Conservation (phyloP, 495 filamentous ascomycete genomes). For the Podospora pseudopauciseta region DNA sequence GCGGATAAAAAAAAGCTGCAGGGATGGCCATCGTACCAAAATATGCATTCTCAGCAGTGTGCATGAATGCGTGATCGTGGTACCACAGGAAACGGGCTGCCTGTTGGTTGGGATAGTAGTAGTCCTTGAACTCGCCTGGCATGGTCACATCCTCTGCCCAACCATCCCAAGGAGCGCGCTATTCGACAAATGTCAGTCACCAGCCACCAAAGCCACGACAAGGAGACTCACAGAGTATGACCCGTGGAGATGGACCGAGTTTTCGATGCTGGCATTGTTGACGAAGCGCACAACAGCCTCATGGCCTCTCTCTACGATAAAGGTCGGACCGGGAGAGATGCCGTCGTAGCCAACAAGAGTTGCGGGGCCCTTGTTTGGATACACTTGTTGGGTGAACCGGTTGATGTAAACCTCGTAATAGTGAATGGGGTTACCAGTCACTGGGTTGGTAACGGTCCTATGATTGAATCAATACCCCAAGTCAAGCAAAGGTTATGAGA, state of each 20-base stretch:
- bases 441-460: slow-evolving; percentile 31
- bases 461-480: background rate
- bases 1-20: background rate
- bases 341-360: slow-evolving; percentile 53
- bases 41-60: slow-evolving; percentile 52
- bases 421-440: slow-evolving; percentile 29
- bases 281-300: slow-evolving; percentile 52
- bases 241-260: slow-evolving; percentile 52
- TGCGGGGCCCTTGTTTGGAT: slow-evolving; percentile 44
- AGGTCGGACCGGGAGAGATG: slow-evolving; percentile 51
- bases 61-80: slow-evolving; percentile 50
- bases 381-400: slow-evolving; percentile 43
- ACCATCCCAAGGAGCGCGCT: slow-evolving; percentile 42
- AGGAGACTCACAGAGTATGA: slow-evolving; percentile 37
- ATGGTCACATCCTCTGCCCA: slow-evolving; percentile 54
- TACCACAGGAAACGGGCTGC: slow-evolving; percentile 54
- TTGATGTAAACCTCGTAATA: slow-evolving; percentile 50
- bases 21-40: slow-evolving; percentile 26
- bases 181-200: background rate
- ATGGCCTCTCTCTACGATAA: slow-evolving; percentile 40
- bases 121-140: slow-evolving; percentile 54
- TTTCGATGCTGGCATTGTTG: slow-evolving; percentile 42
- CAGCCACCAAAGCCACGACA: background rate
- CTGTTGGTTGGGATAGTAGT: slow-evolving; percentile 57
- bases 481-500: background rate